Evolutionary conservation across 1,139 yeast species (phyloP), one percentile per base, ranked within the genome.

Genomic region (Lodderomyces elongisporus): DNA sequence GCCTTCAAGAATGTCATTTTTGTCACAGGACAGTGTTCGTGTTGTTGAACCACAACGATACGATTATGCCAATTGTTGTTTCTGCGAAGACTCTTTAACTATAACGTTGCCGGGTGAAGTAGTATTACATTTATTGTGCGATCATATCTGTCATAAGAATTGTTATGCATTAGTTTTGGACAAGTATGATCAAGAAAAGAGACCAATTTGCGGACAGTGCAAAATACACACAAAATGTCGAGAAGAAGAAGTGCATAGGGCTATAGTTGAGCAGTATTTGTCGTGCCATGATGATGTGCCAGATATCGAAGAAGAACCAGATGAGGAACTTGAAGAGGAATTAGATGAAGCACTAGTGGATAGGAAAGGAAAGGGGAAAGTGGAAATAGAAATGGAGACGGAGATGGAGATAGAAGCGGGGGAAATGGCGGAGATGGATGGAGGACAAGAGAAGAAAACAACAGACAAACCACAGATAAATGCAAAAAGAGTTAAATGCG

Each of bases 131-230:
- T 45, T 60, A 27, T 44, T 51, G 4, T 60, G 66, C 35, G 43
- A 46, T 9, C 64, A 60, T 41, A 33, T 42, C 23, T 55, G 61
- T 32, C 66, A 60, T 38, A 47, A 53, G 31, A 57, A 57, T 26
- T 60, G 66, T 36, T 48, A 56, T 30, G 38, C 12, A 16, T 30
- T 41, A 27, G 33, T 41, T 30, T 14, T 41, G 13, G 36, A 33
- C 15, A 23, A 22, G 12, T 27, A 12, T 14, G 28, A 36, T 12
- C 13, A 45, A 21, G 42, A 42, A 21, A 41, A 44, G 24, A 32
- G 44, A n/a, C 42, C 49, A 17, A 47, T 45, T 7, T 50, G 55
- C 37, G 46, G 46, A 18, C 37, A 35, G 15, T 50, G 55, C 32
- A 27, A 37, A 8, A 27, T 30, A 28, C 17, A 39, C 17, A 27